phyloP scores from a whole-genome alignment of 192 early-diverging fungal species.

The Borealophlyctis nickersoniae region DNA sequence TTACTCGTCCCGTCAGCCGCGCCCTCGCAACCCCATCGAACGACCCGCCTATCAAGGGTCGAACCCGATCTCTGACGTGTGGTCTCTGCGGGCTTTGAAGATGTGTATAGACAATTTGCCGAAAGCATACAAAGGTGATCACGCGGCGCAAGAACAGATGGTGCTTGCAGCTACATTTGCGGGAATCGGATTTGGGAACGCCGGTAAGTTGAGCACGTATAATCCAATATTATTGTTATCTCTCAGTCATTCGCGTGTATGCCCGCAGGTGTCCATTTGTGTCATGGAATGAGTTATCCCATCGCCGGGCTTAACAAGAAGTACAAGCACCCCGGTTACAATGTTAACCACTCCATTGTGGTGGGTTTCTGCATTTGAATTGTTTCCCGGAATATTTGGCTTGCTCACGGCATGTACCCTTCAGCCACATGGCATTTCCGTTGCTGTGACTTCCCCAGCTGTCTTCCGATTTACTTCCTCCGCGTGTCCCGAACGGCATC shows the following conservation, averaged over 20 bases:
- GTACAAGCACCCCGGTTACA: constrained; percentile 80
- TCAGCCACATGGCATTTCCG: constrained; percentile 69
- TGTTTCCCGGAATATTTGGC: background rate
- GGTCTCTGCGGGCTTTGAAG: constrained; percentile 74
- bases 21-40: constrained; percentile 74
- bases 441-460: constrained; percentile 86
- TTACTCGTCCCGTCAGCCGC: constrained; percentile 70
- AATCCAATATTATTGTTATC: too few relatives aligned
- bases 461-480: constrained; percentile 82
- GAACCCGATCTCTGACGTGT: constrained; percentile 90
- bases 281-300: constrained; percentile 79
- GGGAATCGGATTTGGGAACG: constrained; percentile 85
- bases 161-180: constrained; percentile 86
- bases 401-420: background rate
- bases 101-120: constrained; percentile 81
- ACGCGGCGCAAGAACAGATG: constrained; percentile 76
- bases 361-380: constrained; percentile 29
- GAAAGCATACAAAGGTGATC: constrained; percentile 66
- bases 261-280: constrained; percentile 82
- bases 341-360: constrained; percentile 70
- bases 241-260: background rate
- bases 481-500: constrained; percentile 79
- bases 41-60: constrained; percentile 91
- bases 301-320: constrained; percentile 81
- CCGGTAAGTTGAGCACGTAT: constrained; percentile 17